Evolutionary conservation across 805 yeast species (phyloP).

Genomic region (Isabelozyma heimii): DNA sequence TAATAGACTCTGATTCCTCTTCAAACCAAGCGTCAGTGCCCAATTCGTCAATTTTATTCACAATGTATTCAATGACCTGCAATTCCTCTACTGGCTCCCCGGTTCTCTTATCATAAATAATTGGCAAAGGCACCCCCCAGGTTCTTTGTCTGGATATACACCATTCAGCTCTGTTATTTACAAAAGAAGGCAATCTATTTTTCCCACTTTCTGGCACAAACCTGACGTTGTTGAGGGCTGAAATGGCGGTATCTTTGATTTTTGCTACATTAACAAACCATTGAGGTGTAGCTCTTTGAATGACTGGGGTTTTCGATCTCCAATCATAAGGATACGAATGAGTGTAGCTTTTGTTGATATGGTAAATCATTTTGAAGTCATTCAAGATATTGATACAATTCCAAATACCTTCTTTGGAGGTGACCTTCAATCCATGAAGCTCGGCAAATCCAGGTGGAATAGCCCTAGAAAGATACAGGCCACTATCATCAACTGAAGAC

Average conservation of each 20-base stretch:
- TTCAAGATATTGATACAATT: slow-evolving; percentile 56
- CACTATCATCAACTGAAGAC: slow-evolving; percentile 79
- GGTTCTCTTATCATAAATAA: slow-evolving; percentile 55
- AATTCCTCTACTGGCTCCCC: slow-evolving; percentile 64
- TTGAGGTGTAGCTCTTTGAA: slow-evolving; percentile 92
- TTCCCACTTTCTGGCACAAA: slow-evolving; percentile 76
- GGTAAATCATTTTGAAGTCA: slow-evolving; percentile 43
- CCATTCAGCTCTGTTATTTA: slow-evolving; percentile 86
- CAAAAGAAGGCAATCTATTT: slow-evolving; percentile 69
- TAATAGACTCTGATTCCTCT: slow-evolving; percentile 41
- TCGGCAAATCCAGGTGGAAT: slow-evolving; percentile 46
- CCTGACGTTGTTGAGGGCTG: slow-evolving; percentile 58
- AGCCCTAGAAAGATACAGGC: slow-evolving; percentile 55
- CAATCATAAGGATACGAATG: slow-evolving; percentile 97
- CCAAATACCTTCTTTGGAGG: slow-evolving; percentile 20
- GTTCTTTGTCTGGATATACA: slow-evolving; percentile 93
- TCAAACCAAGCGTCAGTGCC: slow-evolving; percentile 86
- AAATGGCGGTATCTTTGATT: slow-evolving; percentile 61
- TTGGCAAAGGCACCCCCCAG: slow-evolving; percentile 99
- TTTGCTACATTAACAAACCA: slow-evolving; percentile 89
- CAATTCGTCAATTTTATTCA: slow-evolving; percentile 48
- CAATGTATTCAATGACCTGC: slow-evolving; percentile 54
- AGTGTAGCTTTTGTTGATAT: slow-evolving; percentile 47
- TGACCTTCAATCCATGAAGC: slow-evolving; percentile 43
- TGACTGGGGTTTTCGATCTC: slow-evolving; percentile 95